Evolutionary conservation across 768 basidiomycete genomes (phyloP).

Genomic region (Tulasnella sp.): DNA sequence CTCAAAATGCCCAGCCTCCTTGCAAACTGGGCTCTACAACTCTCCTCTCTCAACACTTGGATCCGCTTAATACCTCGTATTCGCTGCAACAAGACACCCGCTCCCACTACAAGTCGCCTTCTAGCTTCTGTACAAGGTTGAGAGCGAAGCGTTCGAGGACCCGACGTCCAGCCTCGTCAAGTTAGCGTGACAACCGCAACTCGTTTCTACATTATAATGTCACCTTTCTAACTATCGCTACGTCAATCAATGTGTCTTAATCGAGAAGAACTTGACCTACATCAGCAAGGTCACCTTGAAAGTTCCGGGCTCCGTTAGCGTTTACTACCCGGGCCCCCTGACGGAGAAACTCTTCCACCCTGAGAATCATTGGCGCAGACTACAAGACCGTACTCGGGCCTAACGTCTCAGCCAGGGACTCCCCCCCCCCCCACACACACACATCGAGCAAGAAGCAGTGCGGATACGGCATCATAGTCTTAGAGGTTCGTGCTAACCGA

Average conservation of each 20-base stretch:
- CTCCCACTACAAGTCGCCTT: background rate
- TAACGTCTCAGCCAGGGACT: constrained; percentile 52
- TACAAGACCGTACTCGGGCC: constrained; percentile 45
- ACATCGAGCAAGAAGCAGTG: constrained; percentile 52
- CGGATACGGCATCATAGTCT: constrained; percentile 50
- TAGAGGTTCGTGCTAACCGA: constrained; percentile 54
- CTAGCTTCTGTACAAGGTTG: background rate
- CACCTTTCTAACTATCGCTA: too few relatives aligned
- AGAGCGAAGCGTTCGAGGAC: background rate
- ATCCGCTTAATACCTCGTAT: too few relatives aligned
- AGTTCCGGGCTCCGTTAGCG: background rate
- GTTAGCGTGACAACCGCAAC: too few relatives aligned
- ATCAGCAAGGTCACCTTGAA: constrained; percentile 41
- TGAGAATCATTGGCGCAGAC: constrained; percentile 51
- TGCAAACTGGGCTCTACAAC: too few relatives aligned
- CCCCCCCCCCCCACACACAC: too few relatives aligned
- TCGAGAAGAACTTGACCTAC: constrained; percentile 53
- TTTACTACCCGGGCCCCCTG: background rate
- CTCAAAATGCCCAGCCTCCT: too few relatives aligned
- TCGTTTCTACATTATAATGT: too few relatives aligned
- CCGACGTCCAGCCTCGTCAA: constrained; percentile 11
- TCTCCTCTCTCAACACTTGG: too few relatives aligned
- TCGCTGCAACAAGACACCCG: background rate
- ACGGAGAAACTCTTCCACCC: background rate
- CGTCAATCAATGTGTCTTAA: constrained; percentile 47